Conservation (phyloP, 495 filamentous ascomycete species). For the Penicillium ucsense region DNA sequence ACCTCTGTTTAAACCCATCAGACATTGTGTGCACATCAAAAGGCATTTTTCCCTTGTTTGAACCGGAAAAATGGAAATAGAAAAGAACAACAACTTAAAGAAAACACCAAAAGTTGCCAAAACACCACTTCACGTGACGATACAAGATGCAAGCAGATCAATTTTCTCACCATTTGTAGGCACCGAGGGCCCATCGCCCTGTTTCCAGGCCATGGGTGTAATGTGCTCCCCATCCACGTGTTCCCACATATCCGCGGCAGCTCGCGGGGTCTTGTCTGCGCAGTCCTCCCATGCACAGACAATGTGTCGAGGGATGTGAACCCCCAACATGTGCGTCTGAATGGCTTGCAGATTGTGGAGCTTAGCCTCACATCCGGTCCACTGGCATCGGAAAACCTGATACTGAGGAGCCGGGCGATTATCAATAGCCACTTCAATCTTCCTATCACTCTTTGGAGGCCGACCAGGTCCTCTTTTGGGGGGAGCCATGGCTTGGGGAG, state of each 20-base stretch:
- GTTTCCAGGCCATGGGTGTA: slow-evolving; percentile 46
- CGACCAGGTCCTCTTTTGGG: slow-evolving; percentile 4
- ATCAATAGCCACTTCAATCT: slow-evolving; percentile 6
- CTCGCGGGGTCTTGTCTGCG: slow-evolving; percentile 6
- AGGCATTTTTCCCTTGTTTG: too few species aligned
- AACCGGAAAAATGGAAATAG: too few species aligned
- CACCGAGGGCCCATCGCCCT: slow-evolving; percentile 54
- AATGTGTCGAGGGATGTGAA: slow-evolving; percentile 33
- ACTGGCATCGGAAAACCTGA: slow-evolving; percentile 49
- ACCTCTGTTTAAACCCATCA: slow-evolving; percentile 9
- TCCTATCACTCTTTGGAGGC: slow-evolving; percentile 8
- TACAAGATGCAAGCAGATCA: slow-evolving; percentile 11
- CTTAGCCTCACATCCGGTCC: slow-evolving; percentile 56
- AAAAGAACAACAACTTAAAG: too few species aligned
- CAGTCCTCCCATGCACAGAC: slow-evolving; percentile 30
- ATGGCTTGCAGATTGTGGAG: slow-evolving; percentile 67
- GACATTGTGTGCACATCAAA: background rate
- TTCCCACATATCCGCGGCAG: slow-evolving; percentile 38
- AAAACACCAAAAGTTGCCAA: background rate
- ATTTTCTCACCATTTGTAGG: slow-evolving; percentile 37
- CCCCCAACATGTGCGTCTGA: slow-evolving; percentile 53
- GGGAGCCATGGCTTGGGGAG: slow-evolving; percentile 6
- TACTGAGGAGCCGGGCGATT: slow-evolving; percentile 14
- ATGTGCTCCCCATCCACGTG: slow-evolving; percentile 58
- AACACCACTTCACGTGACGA: background rate